Evolutionary conservation across 257 asterid species (phyloP).

Genomic region (Forsythia suspensa): DNA sequence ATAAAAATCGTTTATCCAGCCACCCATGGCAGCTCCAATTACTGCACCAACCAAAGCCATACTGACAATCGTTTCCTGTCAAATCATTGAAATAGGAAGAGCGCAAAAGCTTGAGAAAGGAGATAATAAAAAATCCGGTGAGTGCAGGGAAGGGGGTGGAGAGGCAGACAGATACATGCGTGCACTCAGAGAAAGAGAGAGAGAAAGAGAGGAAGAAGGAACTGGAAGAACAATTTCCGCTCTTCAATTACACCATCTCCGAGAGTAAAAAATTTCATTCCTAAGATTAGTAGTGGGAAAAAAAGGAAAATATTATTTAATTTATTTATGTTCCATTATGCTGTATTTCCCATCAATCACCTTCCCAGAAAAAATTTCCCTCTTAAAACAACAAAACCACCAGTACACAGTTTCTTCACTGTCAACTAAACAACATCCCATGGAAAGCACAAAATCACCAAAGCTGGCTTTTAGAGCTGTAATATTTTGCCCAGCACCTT

Average conservation of each 20-base stretch:
- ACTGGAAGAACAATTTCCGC: neutral
- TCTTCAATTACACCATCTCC: neutral
- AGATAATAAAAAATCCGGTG: neutral
- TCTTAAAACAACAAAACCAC: slow-evolving; percentile 7
- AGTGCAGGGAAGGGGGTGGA: neutral
- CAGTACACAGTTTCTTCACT: neutral
- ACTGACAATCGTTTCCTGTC: slow-evolving; percentile 97
- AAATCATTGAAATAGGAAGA: slow-evolving; percentile 16
- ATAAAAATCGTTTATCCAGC: slow-evolving; percentile 80
- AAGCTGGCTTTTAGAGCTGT: neutral
- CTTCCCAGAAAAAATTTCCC: neutral
- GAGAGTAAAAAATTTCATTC: neutral
- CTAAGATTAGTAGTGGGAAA: neutral
- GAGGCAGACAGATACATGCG: neutral
- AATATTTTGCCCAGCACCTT: neutral
- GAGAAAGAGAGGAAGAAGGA: neutral
- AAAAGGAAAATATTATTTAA: neutral
- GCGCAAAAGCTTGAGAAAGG: neutral
- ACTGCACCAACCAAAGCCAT: slow-evolving; percentile 97
- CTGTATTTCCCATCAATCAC: neutral
- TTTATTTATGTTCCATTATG: neutral
- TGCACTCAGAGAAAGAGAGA: neutral
- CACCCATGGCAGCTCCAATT: slow-evolving; percentile 87
- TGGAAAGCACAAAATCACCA: neutral
- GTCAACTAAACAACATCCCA: neutral